Evolutionary conservation across 2,329 filamentous ascomycete species (phyloP).

Genomic region (Xylaria polymorpha): DNA sequence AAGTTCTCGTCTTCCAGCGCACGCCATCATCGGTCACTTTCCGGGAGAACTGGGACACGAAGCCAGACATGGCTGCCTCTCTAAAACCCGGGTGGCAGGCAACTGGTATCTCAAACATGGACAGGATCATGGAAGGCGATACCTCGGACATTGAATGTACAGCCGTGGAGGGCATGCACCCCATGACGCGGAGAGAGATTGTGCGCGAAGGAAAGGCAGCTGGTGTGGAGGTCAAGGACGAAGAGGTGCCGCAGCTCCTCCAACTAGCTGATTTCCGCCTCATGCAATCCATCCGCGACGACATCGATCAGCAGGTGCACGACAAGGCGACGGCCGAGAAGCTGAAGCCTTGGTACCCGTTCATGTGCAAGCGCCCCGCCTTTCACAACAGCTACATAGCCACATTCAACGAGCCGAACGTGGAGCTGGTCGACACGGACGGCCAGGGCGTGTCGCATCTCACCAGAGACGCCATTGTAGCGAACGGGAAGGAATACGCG

Average conservation of each 20-base stretch:
- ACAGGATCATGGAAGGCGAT: background rate
- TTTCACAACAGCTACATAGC: conserved; percentile 14
- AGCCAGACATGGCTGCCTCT: background rate
- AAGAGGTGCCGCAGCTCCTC: background rate
- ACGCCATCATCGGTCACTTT: background rate
- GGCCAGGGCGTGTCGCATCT: conserved; percentile 15
- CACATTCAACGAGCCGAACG: conserved; percentile 10
- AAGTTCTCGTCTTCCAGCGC: conserved; percentile 9
- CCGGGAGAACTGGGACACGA: background rate
- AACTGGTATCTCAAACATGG: background rate
- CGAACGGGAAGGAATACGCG: conserved; percentile 1
- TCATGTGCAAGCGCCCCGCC: conserved; percentile 21
- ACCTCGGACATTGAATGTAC: background rate
- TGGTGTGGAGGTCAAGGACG: background rate
- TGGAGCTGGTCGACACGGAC: conserved; percentile 10
- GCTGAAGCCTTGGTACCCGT: conserved; percentile 21
- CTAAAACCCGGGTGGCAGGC: background rate
- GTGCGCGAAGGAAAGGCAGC: background rate
- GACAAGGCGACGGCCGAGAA: conserved; percentile 10
- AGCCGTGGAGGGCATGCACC: background rate
- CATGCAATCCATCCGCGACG: background rate
- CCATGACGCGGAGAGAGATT: background rate
- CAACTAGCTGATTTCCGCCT: conserved; percentile 9
- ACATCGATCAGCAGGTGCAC: background rate
- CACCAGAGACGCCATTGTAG: background rate